Conservation (phyloP, 768 basidiomycete genomes). For the Xerocomellus amylosporus region DNA sequence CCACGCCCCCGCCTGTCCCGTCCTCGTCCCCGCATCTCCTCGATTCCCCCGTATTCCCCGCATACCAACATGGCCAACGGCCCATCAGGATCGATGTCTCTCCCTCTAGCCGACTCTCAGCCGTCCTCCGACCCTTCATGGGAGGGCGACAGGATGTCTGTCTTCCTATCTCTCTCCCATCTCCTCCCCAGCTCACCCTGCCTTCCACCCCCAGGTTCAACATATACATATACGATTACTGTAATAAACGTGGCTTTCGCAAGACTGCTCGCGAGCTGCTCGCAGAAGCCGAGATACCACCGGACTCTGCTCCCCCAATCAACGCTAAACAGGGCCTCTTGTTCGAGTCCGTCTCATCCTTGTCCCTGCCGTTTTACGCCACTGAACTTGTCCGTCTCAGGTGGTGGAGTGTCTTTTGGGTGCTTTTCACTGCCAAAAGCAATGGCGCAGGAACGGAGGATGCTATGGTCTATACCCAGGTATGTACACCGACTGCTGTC, state of each 20-base stretch:
- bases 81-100: slow-evolving; percentile 28
- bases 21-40: neutral
- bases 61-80: slow-evolving; percentile 19
- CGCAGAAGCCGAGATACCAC: slow-evolving; percentile 61
- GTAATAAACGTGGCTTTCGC: slow-evolving; percentile 71
- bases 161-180: slow-evolving; percentile 15
- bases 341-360: slow-evolving; percentile 60
- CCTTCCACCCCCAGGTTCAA: slow-evolving; percentile 60
- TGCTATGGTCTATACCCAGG: slow-evolving; percentile 68
- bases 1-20: neutral
- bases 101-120: slow-evolving; percentile 9
- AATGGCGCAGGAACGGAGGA: slow-evolving; percentile 65
- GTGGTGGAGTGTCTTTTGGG: slow-evolving; percentile 92
- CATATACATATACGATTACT: slow-evolving; percentile 87
- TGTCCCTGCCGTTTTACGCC: neutral
- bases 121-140: slow-evolving; percentile 49
- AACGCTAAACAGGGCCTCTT: slow-evolving; percentile 80
- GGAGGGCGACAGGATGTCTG: slow-evolving; percentile 85
- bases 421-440: slow-evolving; percentile 78
- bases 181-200: slow-evolving; percentile 4
- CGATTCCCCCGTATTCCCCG: neutral
- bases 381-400: slow-evolving; percentile 34
- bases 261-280: slow-evolving; percentile 70
- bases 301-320: slow-evolving; percentile 69
- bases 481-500: slow-evolving; percentile 33